Evolutionary conservation across 2,329 filamentous ascomycete genomes (phyloP).

Genomic region (Penicillium sclerotiorum): DNA sequence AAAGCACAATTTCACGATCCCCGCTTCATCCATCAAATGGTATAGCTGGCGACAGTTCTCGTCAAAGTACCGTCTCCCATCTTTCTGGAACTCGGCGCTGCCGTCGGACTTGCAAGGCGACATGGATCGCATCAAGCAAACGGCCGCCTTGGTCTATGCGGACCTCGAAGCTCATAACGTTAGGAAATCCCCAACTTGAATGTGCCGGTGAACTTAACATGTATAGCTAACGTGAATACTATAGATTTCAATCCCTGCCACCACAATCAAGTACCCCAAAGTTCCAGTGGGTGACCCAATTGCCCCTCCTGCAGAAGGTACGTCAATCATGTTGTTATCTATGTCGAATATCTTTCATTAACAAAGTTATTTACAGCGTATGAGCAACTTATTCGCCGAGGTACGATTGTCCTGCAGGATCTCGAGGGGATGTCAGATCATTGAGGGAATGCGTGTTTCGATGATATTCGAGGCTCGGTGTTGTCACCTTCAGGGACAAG

Average conservation of each 20-base stretch:
- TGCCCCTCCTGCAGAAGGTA: conserved; percentile 1
- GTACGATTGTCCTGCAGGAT: background rate
- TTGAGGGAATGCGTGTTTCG: too few species aligned
- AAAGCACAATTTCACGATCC: conserved; percentile 13
- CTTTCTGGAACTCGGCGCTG: conserved; percentile 4
- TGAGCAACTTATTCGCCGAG: background rate
- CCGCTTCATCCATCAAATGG: conserved; percentile 13
- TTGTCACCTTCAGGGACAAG: too few species aligned
- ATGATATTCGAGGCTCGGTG: too few species aligned
- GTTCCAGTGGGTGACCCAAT: conserved; percentile 2
- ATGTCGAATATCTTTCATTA: background rate
- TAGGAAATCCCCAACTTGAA: background rate
- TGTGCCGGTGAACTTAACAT: background rate
- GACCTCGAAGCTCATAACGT: conserved; percentile 10
- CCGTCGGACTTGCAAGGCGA: background rate
- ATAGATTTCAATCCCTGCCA: conserved; percentile 6
- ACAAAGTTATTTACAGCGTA: background rate
- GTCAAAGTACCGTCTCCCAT: conserved; percentile 10
- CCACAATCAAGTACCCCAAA: conserved; percentile 4
- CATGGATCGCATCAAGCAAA: conserved; percentile 6
- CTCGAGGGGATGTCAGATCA: too few species aligned
- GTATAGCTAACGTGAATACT: too few species aligned
- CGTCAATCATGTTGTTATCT: background rate
- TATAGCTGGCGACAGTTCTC: conserved; percentile 14
- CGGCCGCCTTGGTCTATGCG: conserved; percentile 12